Base-by-base conservation (phyloP, 805 yeast species). In the Metschnikowia anglica region DNA sequence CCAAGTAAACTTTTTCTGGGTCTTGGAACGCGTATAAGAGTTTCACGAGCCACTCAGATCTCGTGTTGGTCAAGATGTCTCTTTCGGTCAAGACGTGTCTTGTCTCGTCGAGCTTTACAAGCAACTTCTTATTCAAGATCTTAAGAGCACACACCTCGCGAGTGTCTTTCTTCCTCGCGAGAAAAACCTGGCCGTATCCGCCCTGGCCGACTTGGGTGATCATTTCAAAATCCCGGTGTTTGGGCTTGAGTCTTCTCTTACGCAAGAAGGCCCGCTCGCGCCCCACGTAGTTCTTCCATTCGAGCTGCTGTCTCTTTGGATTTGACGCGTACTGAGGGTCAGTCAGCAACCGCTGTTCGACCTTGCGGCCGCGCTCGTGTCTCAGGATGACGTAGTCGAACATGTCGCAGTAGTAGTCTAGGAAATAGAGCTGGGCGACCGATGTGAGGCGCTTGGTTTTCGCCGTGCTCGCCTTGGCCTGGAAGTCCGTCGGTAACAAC, bases 131-230 rank as follows among this genome's bases (percentile, higher is more conserved):
- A 63, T 88, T 90, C 59, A 93, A 74, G 11, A 93, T 87, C 63
- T 93, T 93, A 55, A 93, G 73, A 2, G 99, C 99, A 66, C 97
- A 91, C 35, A 93, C 85, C 65, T 93, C 99, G 50, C 83, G 80
- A 1, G 98, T 89, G 59, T 93, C 99, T 53, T 82, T 83, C 72
- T 93, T 93, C 53, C 90, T 79, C 1, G 99, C 97, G 49, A 93
- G 70, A 57, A 88, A 93, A n/a, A 93, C 99, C 66, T 93, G 97
- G 18, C 99, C 99, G 60, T 93, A 93, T 3, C 99, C 99, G 59
- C 99, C 99, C 70, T 93, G 99, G 11, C 99, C 99, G 24, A 93
- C 97, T 69, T 93, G 99, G 1, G 99, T 93, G 52, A 93, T 84
- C 73, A 91, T 87, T 61, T 89, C 95, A 61, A 93, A 93, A 64